phyloP scores from a whole-genome alignment of 306 rosid genomes.

The Vigna radiata region DNA sequence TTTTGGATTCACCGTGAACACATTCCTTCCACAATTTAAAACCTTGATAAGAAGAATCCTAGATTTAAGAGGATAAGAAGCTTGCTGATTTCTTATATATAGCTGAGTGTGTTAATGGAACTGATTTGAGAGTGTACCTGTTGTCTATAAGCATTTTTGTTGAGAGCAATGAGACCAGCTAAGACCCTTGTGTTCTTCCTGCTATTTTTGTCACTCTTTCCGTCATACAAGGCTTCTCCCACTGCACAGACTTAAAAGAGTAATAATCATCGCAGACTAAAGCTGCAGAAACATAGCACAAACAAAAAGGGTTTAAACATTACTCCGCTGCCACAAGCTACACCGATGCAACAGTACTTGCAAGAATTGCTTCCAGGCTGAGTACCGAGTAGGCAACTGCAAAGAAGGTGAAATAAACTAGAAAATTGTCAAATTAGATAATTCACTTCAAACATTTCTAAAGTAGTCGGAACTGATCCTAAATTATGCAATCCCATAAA shows the following conservation, averaged over 20 bases:
- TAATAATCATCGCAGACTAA: conserved; percentile 27
- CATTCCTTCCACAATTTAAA: background rate
- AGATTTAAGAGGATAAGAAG: conserved; percentile 41
- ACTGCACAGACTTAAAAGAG: conserved; percentile 48
- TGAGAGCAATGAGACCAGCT: conserved; percentile 45
- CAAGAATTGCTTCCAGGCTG: conserved; percentile 44
- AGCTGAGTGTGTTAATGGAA: conserved; percentile 22
- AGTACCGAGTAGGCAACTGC: conserved; percentile 21
- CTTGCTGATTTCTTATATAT: conserved; percentile 33
- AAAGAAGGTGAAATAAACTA: background rate
- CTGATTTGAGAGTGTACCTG: conserved; percentile 47
- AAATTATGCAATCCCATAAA: conserved; percentile 11
- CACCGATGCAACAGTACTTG: conserved; percentile 60
- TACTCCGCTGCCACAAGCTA: conserved; percentile 68
- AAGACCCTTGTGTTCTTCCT: conserved; percentile 45
- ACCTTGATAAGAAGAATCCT: background rate
- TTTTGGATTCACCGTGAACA: background rate
- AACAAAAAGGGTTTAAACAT: conserved; percentile 38
- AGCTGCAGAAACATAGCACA: conserved; percentile 5
- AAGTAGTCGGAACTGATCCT: conserved; percentile 3
- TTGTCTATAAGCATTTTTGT: conserved; percentile 41
- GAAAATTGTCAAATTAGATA: conserved; percentile 23
- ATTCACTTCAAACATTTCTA: background rate
- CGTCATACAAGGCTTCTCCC: conserved; percentile 65
- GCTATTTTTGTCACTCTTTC: conserved; percentile 52